These are phyloP conservation scores for Pseudogymnoascus sp. DNA, from an alignment of 2,329 filamentous ascomycete genomes.

Conservation along the genomic window DNA sequence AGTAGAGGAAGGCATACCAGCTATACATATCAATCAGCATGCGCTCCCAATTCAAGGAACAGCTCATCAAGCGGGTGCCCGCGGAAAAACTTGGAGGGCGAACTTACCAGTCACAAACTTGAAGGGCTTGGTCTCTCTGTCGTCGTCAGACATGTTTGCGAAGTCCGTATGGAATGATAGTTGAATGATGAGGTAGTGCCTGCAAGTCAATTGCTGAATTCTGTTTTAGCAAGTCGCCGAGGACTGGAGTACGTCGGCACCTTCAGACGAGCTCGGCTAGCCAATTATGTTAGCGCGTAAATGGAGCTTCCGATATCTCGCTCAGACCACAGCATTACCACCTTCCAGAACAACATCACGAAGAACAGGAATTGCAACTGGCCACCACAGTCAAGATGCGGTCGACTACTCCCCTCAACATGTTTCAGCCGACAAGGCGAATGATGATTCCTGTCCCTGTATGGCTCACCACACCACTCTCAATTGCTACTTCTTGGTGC, in stretches of 20 bases:
- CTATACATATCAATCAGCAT: constrained; percentile 36
- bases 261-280: constrained; percentile 23
- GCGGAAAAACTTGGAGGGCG: constrained; percentile 16
- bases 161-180: constrained; percentile 28
- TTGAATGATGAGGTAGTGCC: background rate
- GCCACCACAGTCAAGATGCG: constrained; percentile 22
- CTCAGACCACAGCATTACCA: constrained; percentile 15
- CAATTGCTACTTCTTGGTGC: constrained; percentile 15
- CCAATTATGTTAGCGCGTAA: constrained; percentile 28
- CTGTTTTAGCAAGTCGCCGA: constrained; percentile 18
- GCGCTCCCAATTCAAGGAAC: constrained; percentile 20
- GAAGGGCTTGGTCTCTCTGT: constrained; percentile 96
- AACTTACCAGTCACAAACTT: constrained; percentile 97
- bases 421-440: constrained; percentile 58
- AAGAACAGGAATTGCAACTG: constrained; percentile 11
- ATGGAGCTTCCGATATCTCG: constrained; percentile 16
- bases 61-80: constrained; percentile 18
- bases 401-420: constrained; percentile 55
- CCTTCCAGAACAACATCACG: constrained; percentile 10
- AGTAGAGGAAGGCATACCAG: constrained; percentile 35
- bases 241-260: constrained; percentile 17
- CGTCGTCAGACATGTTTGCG: constrained; percentile 83
- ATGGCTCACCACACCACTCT: constrained; percentile 39
- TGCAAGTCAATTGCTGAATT: constrained; percentile 11
- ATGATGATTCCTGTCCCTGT: constrained; percentile 68